Percentiles rank a stretch among this genome's conserved stretches.
Conservation (phyloP, 257 asterid genomes). For the Solanum infundibuliforme region DNA sequence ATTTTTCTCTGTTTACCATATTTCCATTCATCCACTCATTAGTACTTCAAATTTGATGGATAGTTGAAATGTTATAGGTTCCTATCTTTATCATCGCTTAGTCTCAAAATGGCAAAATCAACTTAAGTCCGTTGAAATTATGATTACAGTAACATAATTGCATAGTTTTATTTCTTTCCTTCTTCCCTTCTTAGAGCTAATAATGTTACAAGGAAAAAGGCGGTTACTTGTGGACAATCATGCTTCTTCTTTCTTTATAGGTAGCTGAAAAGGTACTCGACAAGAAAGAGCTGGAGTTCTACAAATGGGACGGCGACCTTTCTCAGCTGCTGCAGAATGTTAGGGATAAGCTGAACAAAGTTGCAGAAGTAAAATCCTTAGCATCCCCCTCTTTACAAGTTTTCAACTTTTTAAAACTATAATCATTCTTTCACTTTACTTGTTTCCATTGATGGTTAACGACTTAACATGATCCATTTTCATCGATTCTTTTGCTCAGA, state of each 20-base stretch:
- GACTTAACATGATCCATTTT: neutral
- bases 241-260: slow-evolving; percentile 13
- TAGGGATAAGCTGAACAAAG: slow-evolving; percentile 66
- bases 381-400: neutral
- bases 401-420: neutral
- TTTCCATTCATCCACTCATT: neutral
- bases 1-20: neutral
- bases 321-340: slow-evolving; percentile 76
- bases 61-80: neutral
- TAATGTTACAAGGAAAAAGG: neutral
- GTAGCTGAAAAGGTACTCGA: slow-evolving; percentile 66
- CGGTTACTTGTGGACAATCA: neutral
- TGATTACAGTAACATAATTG: neutral
- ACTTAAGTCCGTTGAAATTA: neutral
- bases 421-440: neutral
- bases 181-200: neutral
- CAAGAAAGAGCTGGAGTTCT: slow-evolving; percentile 79
- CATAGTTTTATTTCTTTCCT: neutral
- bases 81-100: neutral
- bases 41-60: neutral
- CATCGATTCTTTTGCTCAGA: slow-evolving; percentile 20
- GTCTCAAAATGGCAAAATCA: neutral
- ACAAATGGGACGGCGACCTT: slow-evolving; percentile 87
- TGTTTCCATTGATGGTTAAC: neutral
- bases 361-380: slow-evolving; percentile 51